Evolutionary conservation across 495 filamentous ascomycete genomes (phyloP).

Genomic region (Bathelium albidoporum): DNA sequence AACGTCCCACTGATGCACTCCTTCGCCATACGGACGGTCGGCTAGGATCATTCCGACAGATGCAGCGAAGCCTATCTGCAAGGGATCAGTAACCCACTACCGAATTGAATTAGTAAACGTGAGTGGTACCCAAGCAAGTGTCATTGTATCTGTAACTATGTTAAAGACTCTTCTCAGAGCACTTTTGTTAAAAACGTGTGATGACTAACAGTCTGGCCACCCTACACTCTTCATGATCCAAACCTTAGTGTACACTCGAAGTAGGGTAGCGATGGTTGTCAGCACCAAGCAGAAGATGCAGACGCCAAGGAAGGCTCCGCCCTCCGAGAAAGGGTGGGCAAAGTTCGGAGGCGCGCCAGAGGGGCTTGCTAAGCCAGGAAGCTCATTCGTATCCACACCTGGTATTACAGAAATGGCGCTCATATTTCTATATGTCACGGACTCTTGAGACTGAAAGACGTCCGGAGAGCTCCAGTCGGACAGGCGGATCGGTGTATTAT

Average conservation of each 20-base stretch:
- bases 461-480: background rate
- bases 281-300: constrained; percentile 1
- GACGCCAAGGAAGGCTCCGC: background rate
- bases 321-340: background rate
- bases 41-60: background rate
- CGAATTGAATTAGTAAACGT: background rate
- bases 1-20: constrained; percentile 1
- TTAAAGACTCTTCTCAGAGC: background rate
- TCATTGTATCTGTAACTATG: background rate
- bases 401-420: background rate
- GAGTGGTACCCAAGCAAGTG: background rate
- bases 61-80: background rate
- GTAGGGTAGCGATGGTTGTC: constrained; percentile 2
- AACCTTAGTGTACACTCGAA: background rate
- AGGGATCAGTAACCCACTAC: background rate
- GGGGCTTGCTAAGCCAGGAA: background rate
- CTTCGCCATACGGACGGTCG: background rate
- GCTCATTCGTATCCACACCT: background rate
- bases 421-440: background rate
- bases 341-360: background rate
- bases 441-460: background rate
- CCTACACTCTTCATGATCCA: constrained; percentile 1
- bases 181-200: background rate
- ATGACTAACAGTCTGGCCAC: background rate
- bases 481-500: background rate